A percentile compares a stretch with the other conserved stretches of the same genome.
phyloP scores from a whole-genome alignment of 2,329 filamentous ascomycete genomes.

The Harringtonia lauricola region DNA sequence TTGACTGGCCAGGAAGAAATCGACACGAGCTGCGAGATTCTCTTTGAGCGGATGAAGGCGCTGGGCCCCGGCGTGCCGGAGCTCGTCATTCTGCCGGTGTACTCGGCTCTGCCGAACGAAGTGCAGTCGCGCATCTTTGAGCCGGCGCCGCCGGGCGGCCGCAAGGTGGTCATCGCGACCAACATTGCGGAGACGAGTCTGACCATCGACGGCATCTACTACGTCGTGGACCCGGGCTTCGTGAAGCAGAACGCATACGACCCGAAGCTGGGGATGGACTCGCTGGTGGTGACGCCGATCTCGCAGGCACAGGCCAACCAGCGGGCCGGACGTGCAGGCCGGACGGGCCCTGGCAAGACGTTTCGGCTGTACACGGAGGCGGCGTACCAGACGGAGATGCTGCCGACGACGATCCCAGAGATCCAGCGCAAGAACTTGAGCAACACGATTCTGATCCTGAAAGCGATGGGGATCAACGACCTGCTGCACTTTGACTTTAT shows the following conservation, averaged over 20 bases:
- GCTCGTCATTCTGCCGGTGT: constrained; percentile 88
- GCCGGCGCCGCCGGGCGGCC: constrained; percentile 69
- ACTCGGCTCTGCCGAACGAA: constrained; percentile 84
- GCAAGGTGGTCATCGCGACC: constrained; percentile 95
- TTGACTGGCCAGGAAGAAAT: constrained; percentile 97
- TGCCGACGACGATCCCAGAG: constrained; percentile 90
- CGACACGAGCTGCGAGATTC: constrained; percentile 83
- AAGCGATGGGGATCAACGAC: constrained; percentile 99
- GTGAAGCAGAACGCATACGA: constrained; percentile 98
- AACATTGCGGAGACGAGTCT: constrained; percentile 98
- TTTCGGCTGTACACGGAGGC: constrained; percentile 93
- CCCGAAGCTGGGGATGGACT: constrained; percentile 95
- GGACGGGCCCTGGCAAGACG: constrained; percentile 92
- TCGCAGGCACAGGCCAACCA: constrained; percentile 96
- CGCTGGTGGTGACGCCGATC: constrained; percentile 88
- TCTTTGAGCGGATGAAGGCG: constrained; percentile 94
- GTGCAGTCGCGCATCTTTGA: constrained; percentile 94
- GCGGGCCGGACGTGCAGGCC: constrained; percentile 79
- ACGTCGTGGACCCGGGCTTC: constrained; percentile 93
- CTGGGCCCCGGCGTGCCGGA: constrained; percentile 85
- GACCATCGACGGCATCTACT: constrained; percentile 96
- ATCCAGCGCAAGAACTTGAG: constrained; percentile 92
- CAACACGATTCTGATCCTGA: constrained; percentile 91
- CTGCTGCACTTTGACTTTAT: constrained; percentile 97
- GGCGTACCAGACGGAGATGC: constrained; percentile 92